Base-by-base conservation (phyloP, 345 rosid genomes). In the Eucalyptus paniculata region DNA sequence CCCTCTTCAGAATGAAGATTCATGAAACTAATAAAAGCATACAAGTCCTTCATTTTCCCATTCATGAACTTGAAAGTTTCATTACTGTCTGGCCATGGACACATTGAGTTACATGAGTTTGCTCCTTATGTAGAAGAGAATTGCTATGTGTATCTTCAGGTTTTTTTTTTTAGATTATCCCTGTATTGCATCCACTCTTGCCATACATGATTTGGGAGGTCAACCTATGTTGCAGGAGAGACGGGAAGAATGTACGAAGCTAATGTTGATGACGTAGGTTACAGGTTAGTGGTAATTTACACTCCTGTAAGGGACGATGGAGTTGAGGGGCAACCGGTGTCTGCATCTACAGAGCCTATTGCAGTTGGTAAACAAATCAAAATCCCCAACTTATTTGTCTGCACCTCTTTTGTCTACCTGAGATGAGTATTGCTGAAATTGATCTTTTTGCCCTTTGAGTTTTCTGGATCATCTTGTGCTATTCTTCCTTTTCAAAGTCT, bases 221-320 rank as follows among this genome's bases (percentile, higher is more conserved):
- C 89, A 47, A 56, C 87, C 89, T 90, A 90, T 89, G 60, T 91
- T 93, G 92, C 94, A 96, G 99, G 99, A 89, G 99, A 97, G 93
- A 95, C 94, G 3, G 99, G 97, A 90, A 95, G 95, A 93, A 95
- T 94, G 97, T 97, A 97, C 65, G 99, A 97, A 93, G 98, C 98
- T 88, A 96, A 97, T 94, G 99, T 97, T n/a, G 99, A 97, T 92
- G 99, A 97, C 91, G 99, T 97, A 88, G 99, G 99, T 44, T 97
- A 97, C 92, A 94, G 99, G 90, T 89, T 97, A 86, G 99, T 97
- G 56, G 98, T 97, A 89, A 91, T 97, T 87, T 97, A 96, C 90
- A 95, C 99, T 88, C 99, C 99, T 24, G 89, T 95, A 50, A 94
- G 99, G 89, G 99, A 97, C 50, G 99, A 97, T 92, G 99, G 98